Percentiles rank a stretch among this genome's conserved stretches.
Conservation (phyloP, 2,329 filamentous ascomycete genomes). For the Exserohilum rostratum region DNA sequence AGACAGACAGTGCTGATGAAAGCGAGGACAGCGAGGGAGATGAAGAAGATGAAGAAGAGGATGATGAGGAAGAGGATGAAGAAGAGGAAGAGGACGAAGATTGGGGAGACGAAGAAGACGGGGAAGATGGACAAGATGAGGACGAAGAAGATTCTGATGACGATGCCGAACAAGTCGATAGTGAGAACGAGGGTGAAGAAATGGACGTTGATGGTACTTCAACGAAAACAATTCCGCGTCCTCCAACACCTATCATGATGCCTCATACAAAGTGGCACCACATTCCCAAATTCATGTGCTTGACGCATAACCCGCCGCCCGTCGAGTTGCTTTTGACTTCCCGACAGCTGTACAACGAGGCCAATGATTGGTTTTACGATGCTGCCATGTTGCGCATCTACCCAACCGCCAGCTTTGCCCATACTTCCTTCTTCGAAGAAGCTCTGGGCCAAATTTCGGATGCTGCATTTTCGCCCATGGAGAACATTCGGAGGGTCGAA, state of each 20-base stretch:
- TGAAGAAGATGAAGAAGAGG: constrained; percentile 6
- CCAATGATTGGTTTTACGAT: constrained; percentile 45
- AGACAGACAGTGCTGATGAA: constrained; percentile 5
- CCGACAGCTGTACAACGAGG: constrained; percentile 37
- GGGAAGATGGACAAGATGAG: neutral
- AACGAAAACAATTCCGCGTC: constrained; percentile 8
- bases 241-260: constrained; percentile 18
- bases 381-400: constrained; percentile 36
- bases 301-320: constrained; percentile 40
- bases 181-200: neutral
- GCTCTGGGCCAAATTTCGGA: constrained; percentile 35
- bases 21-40: too few species aligned
- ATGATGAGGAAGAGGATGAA: constrained; percentile 8
- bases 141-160: neutral
- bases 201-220: constrained; percentile 4
- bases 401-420: constrained; percentile 42
- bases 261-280: constrained; percentile 41
- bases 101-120: constrained; percentile 6
- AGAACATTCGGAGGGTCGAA: constrained; percentile 42
- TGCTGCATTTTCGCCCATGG: constrained; percentile 42
- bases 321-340: constrained; percentile 37
- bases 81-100: constrained; percentile 11
- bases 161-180: neutral
- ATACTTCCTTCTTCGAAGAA: constrained; percentile 42
- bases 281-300: constrained; percentile 41